Conservation (phyloP, 768 basidiomycete species). For the Collybia mongolica region DNA sequence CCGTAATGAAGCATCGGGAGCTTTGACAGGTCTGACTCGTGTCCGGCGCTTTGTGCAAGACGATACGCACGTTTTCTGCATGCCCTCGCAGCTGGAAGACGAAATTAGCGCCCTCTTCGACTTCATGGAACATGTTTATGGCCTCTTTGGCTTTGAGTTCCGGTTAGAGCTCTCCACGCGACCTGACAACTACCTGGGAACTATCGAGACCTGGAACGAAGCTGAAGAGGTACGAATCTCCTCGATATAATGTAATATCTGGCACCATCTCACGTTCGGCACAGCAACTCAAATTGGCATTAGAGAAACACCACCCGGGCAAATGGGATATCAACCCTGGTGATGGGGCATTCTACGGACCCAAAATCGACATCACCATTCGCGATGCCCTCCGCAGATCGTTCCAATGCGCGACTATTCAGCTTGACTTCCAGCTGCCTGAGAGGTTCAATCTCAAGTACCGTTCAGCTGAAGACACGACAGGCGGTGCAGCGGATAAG, state of each 20-base stretch:
- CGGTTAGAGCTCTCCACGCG: slow-evolving; percentile 93
- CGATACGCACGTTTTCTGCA: slow-evolving; percentile 98
- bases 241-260: slow-evolving; percentile 1
- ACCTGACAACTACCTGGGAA: slow-evolving; percentile 91
- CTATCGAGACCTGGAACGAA: slow-evolving; percentile 84
- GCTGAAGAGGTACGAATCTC: slow-evolving; percentile 71
- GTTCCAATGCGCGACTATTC: slow-evolving; percentile 98
- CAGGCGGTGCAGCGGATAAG: slow-evolving; percentile 40
- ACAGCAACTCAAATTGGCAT: slow-evolving; percentile 80
- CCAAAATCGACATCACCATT: slow-evolving; percentile 98
- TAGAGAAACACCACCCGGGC: slow-evolving; percentile 84
- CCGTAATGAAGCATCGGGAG: slow-evolving; percentile 94
- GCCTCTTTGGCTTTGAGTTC: slow-evolving; percentile 93
- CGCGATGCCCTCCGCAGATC: slow-evolving; percentile 88
- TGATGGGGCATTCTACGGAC: slow-evolving; percentile 99
- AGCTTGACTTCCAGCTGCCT: slow-evolving; percentile 98
- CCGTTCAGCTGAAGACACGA: slow-evolving; percentile 71
- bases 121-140: slow-evolving; percentile 93
- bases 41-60: slow-evolving; percentile 97
- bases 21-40: slow-evolving; percentile 88
- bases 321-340: slow-evolving; percentile 93
- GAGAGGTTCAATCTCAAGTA: slow-evolving; percentile 95
- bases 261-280: slow-evolving; percentile 3
- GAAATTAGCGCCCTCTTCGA: slow-evolving; percentile 90
- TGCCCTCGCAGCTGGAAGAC: slow-evolving; percentile 87